Base-by-base conservation (phyloP, 345 rosid species). In the Camelina neglecta region DNA sequence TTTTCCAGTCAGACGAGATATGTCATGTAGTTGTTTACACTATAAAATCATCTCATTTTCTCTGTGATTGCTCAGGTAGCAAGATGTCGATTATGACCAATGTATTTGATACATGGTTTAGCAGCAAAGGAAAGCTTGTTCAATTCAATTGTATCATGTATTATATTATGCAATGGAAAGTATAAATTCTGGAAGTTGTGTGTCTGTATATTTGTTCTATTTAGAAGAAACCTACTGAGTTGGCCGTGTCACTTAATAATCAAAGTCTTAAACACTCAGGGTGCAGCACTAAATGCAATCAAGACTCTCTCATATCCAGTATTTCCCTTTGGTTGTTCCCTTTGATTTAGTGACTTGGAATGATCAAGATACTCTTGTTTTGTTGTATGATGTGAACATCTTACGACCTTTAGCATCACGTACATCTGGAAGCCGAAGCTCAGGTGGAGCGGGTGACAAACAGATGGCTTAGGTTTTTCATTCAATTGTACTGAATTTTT, bases 71-170 rank as follows among this genome's bases (percentile, higher is more conserved):
- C 69, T 61, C 72, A 65, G 79, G 70, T 69, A 45, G 64, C 65
- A 33, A 61, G 29, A 38, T 7, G 59, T 55, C 44, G 16, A 47
- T 54, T 45, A 63, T 65, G 61, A 15, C 67, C 54, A 63, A 39
- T 47, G 51, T 21, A 64, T 23, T 23, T 64, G 60, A 47, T 77
- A 64, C 67, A 48, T 57, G 67, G 48, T 47, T 36, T 47, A 64
- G 38, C 45, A 57, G 54, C 33, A 26, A 39, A 29, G 13, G 11
- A 55, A 47, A 57, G 26, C 36, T 47, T 62, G 59, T 76, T 71
- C 60, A 48, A 1, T 65, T 65, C 70, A 71, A 65, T 31, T 77
- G 80, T 77, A 57, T 64, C 67, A 77, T 77, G 61, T 77, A 77
- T 71, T 65, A 71, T 64, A 49, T 64, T 65, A 36, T 56, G 55